These are phyloP conservation scores for Anastatica hierochuntica DNA, from an alignment of 345 rosid species.

Conservation along the genomic window DNA sequence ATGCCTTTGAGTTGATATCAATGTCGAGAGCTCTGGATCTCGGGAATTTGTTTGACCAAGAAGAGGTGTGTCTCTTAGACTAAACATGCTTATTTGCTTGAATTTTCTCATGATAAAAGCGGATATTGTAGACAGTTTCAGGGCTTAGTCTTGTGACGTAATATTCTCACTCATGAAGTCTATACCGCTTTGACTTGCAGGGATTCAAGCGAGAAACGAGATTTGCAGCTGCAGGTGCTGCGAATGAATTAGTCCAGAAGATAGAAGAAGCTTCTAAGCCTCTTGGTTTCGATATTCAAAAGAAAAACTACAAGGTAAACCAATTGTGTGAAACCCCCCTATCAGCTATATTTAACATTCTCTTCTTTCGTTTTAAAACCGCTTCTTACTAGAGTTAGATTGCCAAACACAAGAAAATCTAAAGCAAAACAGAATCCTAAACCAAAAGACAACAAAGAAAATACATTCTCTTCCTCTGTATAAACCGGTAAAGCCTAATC, in stretches of 20 bases:
- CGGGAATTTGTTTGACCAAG: conserved; percentile 76
- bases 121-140: too few relatives aligned
- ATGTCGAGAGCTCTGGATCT: conserved; percentile 91
- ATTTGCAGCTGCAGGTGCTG: conserved; percentile 80
- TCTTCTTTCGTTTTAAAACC: too few relatives aligned
- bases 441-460: too few relatives aligned
- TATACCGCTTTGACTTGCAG: conserved; percentile 25
- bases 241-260: conserved; percentile 80
- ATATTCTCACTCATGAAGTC: background rate
- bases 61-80: conserved; percentile 45
- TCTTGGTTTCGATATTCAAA: conserved; percentile 88
- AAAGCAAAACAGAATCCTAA: too few relatives aligned
- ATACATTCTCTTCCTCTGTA: too few relatives aligned
- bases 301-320: conserved; percentile 86
- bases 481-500: too few relatives aligned
- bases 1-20: conserved; percentile 93
- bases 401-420: too few relatives aligned
- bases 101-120: too few relatives aligned
- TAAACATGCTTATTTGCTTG: background rate
- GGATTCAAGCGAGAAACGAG: conserved; percentile 91
- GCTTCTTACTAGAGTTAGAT: too few relatives aligned
- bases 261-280: conserved; percentile 93
- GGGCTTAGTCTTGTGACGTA: background rate
- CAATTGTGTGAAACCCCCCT: background rate
- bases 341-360: too few relatives aligned